Percentiles rank a stretch among this genome's conserved stretches.
These are phyloP conservation scores for Apostasia ramifera DNA, from an alignment of 106 monocot genomes.

Conservation along the genomic window DNA sequence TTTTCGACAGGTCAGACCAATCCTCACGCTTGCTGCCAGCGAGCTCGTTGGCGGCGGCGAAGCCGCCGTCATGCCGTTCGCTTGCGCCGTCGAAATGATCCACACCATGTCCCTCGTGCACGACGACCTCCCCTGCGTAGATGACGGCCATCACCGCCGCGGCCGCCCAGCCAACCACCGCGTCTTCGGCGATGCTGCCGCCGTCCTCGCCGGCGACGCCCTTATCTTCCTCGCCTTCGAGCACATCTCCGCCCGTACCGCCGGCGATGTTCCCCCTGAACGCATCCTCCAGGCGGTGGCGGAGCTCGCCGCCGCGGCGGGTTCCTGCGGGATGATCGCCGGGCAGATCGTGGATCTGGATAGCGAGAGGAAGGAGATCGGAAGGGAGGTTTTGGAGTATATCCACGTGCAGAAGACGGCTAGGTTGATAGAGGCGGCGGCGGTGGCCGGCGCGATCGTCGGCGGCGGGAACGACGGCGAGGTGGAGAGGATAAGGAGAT, in stretches of 20 bases:
- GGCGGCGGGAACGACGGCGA: conserved; percentile 40
- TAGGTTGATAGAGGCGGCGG: conserved; percentile 47
- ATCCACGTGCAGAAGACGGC: conserved; percentile 64
- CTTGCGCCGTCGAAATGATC: conserved; percentile 41
- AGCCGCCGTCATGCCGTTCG: conserved; percentile 17
- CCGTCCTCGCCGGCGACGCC: conserved; percentile 43
- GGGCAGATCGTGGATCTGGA: conserved; percentile 33
- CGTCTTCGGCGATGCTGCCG: conserved; percentile 27
- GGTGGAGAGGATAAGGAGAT: conserved; percentile 35
- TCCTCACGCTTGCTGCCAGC: conserved; percentile 24
- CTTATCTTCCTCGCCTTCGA: conserved; percentile 25
- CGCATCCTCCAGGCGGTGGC: conserved; percentile 11
- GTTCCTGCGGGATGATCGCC: conserved; percentile 24
- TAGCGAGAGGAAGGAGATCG: conserved; percentile 4
- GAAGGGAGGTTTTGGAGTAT: conserved; percentile 20
- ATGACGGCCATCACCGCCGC: conserved; percentile 30
- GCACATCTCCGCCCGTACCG: not conserved
- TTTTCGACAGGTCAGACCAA: conserved; percentile 14
- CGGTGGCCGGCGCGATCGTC: conserved; percentile 43
- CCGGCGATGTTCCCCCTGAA: not conserved
- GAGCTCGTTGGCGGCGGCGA: conserved; percentile 30
- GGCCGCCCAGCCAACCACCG: conserved; percentile 27
- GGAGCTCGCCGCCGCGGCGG: conserved; percentile 19
- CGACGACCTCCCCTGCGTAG: conserved; percentile 47
- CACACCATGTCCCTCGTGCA: conserved; percentile 42